Percentiles rank a stretch among this genome's conserved stretches.
Evolutionary conservation across 768 basidiomycete genomes (phyloP).

Genomic region (Tulasnella sp.): DNA sequence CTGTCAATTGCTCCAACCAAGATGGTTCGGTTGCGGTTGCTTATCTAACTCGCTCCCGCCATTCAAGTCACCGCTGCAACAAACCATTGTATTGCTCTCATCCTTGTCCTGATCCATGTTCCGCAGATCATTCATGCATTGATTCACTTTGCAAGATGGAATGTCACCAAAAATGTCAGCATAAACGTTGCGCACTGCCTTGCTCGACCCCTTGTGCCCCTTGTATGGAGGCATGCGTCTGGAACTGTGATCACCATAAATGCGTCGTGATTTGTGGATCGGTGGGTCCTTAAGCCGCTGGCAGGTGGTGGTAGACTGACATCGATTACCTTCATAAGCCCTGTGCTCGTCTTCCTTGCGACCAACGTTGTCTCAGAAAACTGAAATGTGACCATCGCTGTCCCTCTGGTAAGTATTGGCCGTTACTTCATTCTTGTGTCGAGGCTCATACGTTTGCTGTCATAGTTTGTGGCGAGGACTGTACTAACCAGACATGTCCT

Average conservation of each 20-base stretch:
- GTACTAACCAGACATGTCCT: conserved; percentile 41
- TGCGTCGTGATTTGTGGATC: conserved; percentile 59
- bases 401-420: conserved; percentile 40
- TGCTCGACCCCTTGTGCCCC: conserved; percentile 48
- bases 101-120: conserved; percentile 36
- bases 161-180: conserved; percentile 46
- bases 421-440: background rate
- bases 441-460: no score
- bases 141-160: conserved; percentile 29
- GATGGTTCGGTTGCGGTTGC: background rate
- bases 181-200: conserved; percentile 34
- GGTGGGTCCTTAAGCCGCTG: conserved; percentile 30
- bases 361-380: conserved; percentile 35
- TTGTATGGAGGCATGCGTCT: conserved; percentile 48
- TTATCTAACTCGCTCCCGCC: conserved; percentile 24
- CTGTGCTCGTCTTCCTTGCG: conserved; percentile 53
- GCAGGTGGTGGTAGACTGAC: background rate
- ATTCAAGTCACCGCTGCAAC: conserved; percentile 39
- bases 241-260: conserved; percentile 41
- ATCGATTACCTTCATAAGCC: conserved; percentile 25
- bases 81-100: conserved; percentile 44
- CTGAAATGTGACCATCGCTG: conserved; percentile 52
- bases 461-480: conserved; percentile 59
- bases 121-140: conserved; percentile 38
- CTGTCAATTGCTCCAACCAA: conserved; percentile 16